Percentiles rank a stretch among this genome's conserved stretches.
phyloP scores from a whole-genome alignment of 176 grass and related monocot genomes.

The Tillandsia leiboldiana region DNA sequence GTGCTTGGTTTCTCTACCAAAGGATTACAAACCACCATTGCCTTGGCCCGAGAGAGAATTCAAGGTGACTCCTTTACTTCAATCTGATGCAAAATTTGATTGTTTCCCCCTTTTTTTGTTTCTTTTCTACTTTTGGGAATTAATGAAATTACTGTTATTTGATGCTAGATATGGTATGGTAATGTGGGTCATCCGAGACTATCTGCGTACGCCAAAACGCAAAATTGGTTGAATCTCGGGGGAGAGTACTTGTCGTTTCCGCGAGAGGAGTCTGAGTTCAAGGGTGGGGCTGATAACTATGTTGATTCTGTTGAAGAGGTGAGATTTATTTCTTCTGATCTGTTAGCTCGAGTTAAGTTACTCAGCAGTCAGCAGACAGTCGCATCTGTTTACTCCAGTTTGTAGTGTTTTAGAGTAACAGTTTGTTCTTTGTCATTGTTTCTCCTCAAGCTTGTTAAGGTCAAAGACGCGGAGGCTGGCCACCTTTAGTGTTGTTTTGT shows the following conservation, averaged over 20 bases:
- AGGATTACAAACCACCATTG: conserved; percentile 53
- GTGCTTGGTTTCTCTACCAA: conserved; percentile 70
- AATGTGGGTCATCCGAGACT: conserved; percentile 74
- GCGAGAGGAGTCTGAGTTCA: conserved; percentile 57
- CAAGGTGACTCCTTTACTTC: conserved; percentile 34
- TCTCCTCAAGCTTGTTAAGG: no score
- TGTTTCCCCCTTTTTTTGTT: conserved; percentile 5
- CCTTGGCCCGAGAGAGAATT: conserved; percentile 74
- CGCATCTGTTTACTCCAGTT: not conserved
- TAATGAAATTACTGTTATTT: conserved; percentile 9
- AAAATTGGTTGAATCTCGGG: conserved; percentile 61
- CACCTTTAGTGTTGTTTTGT: not conserved
- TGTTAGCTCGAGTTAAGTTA: not conserved
- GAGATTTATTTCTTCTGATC: conserved; percentile 8
- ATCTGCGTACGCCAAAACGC: conserved; percentile 47
- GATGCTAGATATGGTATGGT: conserved; percentile 62
- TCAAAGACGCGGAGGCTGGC: no score
- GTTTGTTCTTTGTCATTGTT: not conserved
- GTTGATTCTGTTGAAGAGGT: conserved; percentile 77
- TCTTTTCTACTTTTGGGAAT: conserved; percentile 1
- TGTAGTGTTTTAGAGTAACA: not conserved
- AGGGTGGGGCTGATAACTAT: conserved; percentile 66
- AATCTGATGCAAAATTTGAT: not conserved
- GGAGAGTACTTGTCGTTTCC: conserved; percentile 58
- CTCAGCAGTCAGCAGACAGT: not conserved